Evolutionary conservation across 768 basidiomycete genomes (phyloP), one percentile per base, ranked within the genome.

Genomic region (Leccinellum rugosiceps): DNA sequence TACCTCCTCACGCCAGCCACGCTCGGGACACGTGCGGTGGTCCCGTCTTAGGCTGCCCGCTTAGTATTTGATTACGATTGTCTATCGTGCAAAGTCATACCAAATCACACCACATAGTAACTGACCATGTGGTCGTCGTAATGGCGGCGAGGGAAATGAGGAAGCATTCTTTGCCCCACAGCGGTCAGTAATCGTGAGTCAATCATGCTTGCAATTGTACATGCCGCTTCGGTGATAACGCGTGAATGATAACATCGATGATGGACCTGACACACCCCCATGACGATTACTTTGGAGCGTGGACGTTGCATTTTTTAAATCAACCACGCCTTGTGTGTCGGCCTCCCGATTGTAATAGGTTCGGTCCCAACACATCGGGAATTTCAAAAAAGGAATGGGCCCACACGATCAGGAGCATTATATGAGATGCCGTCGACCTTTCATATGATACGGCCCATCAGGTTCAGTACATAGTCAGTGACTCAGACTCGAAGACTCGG

Each of bases 191-290:
- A 63, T 59, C 44, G 48, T 28, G 38, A 58, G 56, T 56, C 60
- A 53, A 56, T 62, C 63, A 52, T 64, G 49, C 48, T 57, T 49
- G 45, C 52, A 15, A 49, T 51, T 9, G n/a, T 41, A 19, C n/a
- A 19, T 41, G 38, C n/a, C 38, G 17, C n/a, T 43, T 63, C 65
- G 64, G 64, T 56, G 64, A 65, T 65, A 66, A 34, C 21, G 53
- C 25, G 64, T 49, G 54, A 23, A 34, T 54, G 19, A 28, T 31
- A 34, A 8, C 53, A 49, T 35, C 32, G 52, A 48, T 15, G 10
- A 19, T 56, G 30, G 35, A n/a, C 4, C 35, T n/a, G 17, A n/a
- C 35, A 38, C 17, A 9, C 35, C 15, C 35, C 35, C n/a, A n/a
- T n/a, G n/a, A n/a, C 2, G 7, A 7, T 38, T 38, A 38, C 38